Base-by-base conservation (phyloP, 768 basidiomycete species). In the Tulasnella sp. region DNA sequence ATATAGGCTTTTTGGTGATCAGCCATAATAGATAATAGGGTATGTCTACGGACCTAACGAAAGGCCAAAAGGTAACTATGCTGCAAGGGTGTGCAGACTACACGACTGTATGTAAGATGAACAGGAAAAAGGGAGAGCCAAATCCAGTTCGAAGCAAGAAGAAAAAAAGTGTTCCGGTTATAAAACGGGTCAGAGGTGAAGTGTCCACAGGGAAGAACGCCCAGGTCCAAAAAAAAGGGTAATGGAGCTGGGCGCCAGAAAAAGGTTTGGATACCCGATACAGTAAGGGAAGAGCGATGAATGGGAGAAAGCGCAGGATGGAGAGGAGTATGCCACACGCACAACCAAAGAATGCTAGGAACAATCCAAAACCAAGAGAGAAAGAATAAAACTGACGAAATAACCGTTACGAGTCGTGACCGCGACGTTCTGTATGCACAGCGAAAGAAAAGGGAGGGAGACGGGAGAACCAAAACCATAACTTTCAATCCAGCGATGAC, bases 11-110 rank as follows among this genome's bases (percentile, higher is more conserved):
- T n/a, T 46, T 14, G 14, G 12, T 46, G 46, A 12, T 8, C 54
- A 54, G 54, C 54, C 54, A 54, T 54, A 54, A 54, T 54, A 54
- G 54, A 54, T 54, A 54, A 54, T 54, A 54, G 54, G 54, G 54
- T 54, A 54, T 54, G 54, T 54, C 54, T 54, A 54, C 46, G 46
- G 46, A 44, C 37, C 37, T 37, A 37, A 37, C 37, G 37, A 37
- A 37, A 37, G 37, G 37, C 37, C 37, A 37, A 37, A 37, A 37
- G 37, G 37, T 37, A 50, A 50, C 50, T 50, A 50, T 24, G 50
- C 50, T 50, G 50, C 50, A 50, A 50, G 50, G 50, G 50, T 50
- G 50, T 50, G 50, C 50, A 50, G 50, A 24, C 50, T 50, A 50
- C 50, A 50, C 50, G 50, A 50, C 11, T 50, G 50, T 50, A 50